Evolutionary conservation across 2,329 filamentous ascomycete genomes (phyloP).

Genomic region (Aspergillus sp.): DNA sequence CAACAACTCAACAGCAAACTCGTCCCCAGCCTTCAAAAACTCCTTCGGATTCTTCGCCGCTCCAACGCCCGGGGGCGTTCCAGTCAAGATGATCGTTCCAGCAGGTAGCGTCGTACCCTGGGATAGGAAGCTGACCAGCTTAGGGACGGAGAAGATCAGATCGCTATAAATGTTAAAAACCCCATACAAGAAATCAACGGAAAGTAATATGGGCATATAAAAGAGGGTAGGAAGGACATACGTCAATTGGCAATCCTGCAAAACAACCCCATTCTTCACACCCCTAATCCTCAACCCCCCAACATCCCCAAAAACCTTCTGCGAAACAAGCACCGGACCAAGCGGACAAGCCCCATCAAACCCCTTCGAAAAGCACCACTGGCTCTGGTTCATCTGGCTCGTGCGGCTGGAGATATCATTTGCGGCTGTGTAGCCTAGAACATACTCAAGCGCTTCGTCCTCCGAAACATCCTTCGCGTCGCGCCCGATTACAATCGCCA

Average conservation of each 20-base stretch:
- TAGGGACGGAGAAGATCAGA: slow-evolving; percentile 54
- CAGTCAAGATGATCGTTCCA: slow-evolving; percentile 46
- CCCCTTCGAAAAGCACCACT: slow-evolving; percentile 61
- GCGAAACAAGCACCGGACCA: slow-evolving; percentile 27
- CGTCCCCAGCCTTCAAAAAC: slow-evolving; percentile 47
- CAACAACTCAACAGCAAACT: slow-evolving; percentile 50
- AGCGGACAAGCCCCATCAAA: slow-evolving; percentile 59
- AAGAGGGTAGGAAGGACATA: slow-evolving; percentile 23
- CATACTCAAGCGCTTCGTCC: slow-evolving; percentile 57
- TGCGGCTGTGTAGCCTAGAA: slow-evolving; percentile 63
- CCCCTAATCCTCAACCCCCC: slow-evolving; percentile 35
- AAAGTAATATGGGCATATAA: not conserved
- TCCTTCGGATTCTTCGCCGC: slow-evolving; percentile 42
- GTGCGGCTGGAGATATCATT: slow-evolving; percentile 65
- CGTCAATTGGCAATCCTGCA: slow-evolving; percentile 51
- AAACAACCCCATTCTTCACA: slow-evolving; percentile 50
- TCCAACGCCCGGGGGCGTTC: slow-evolving; percentile 45
- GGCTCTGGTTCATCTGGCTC: slow-evolving; percentile 54
- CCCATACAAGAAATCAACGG: not conserved
- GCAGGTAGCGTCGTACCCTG: slow-evolving; percentile 44
- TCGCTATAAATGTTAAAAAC: slow-evolving; percentile 39
- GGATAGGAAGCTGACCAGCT: slow-evolving; percentile 41
- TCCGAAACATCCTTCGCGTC: slow-evolving; percentile 57
- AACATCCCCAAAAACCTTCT: slow-evolving; percentile 18
- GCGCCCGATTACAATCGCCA: slow-evolving; percentile 57